These are phyloP conservation scores for Anthracocystis panici-leucophaei DNA, from an alignment of 1,284 basidiomycete species.

Conservation along the genomic window DNA sequence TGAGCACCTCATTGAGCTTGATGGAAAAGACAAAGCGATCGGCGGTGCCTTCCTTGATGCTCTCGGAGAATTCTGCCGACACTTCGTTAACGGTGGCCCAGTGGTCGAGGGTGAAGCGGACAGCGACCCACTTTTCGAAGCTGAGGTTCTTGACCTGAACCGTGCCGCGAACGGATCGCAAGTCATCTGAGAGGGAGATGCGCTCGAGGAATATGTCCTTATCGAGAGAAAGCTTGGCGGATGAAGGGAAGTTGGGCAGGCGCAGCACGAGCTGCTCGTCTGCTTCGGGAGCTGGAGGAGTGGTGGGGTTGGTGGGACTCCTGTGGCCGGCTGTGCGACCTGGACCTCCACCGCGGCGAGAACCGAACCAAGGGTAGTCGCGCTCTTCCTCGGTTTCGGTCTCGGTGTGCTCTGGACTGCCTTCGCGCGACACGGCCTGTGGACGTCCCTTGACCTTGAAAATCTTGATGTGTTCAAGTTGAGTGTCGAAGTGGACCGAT, in stretches of 20 bases:
- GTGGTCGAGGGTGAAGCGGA: constrained; percentile 90
- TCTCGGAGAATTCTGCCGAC: constrained; percentile 79
- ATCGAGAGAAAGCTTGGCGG: constrained; percentile 69
- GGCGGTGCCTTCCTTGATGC: constrained; percentile 74
- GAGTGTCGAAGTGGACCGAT: constrained; percentile 90
- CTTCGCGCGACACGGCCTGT: constrained; percentile 88
- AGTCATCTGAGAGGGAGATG: constrained; percentile 76
- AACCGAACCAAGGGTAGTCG: constrained; percentile 64
- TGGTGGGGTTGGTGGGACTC: constrained; percentile 36
- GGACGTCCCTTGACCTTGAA: constrained; percentile 95
- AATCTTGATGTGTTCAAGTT: constrained; percentile 88
- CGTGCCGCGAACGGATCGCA: constrained; percentile 76
- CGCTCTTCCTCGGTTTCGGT: constrained; percentile 77
- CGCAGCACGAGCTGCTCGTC: constrained; percentile 70
- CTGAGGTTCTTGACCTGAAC: constrained; percentile 86
- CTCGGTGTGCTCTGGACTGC: constrained; percentile 86
- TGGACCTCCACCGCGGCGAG: constrained; percentile 37
- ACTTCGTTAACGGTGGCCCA: constrained; percentile 98
- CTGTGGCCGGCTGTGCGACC: constrained; percentile 18
- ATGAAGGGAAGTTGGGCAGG: constrained; percentile 74
- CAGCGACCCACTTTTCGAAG: constrained; percentile 86
- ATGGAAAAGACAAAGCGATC: constrained; percentile 76
- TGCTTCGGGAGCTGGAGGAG: constrained; percentile 34
- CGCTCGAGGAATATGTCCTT: constrained; percentile 74
- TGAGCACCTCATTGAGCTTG: constrained; percentile 72